A percentile compares a stretch with the other conserved stretches of the same genome.
These are phyloP conservation scores for Phanerochaete sordida DNA, from an alignment of 768 basidiomycete species.

Conservation along the genomic window DNA sequence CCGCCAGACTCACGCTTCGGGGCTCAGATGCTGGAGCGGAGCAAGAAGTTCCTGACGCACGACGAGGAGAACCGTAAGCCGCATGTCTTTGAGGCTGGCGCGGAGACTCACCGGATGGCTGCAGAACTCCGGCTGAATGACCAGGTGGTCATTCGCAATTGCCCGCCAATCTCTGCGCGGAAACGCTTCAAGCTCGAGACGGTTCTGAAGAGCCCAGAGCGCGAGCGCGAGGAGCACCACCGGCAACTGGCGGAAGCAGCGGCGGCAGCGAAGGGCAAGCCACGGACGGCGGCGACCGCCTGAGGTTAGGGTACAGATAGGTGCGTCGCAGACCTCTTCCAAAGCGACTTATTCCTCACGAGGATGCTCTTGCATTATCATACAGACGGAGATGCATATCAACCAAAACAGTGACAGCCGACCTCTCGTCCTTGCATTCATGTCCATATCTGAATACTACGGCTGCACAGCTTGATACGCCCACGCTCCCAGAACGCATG, in stretches of 20 bases:
- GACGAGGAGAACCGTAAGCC: conserved; percentile 68
- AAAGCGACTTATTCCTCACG: neutral
- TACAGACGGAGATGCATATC: no score
- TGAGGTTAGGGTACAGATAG: neutral
- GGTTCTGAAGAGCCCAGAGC: conserved; percentile 65
- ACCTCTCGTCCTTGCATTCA: neutral
- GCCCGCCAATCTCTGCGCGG: conserved; percentile 73
- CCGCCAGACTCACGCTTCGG: neutral
- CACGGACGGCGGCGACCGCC: neutral
- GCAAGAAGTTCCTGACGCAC: conserved; percentile 76
- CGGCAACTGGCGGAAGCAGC: conserved; percentile 13
- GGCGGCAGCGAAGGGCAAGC: neutral
- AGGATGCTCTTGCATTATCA: no score
- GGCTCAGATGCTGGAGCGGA: conserved; percentile 63
- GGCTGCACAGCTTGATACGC: neutral
- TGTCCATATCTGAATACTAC: neutral
- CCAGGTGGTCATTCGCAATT: conserved; percentile 74
- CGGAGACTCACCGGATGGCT: neutral
- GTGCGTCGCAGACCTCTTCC: neutral
- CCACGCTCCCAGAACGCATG: neutral
- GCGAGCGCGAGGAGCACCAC: conserved; percentile 33
- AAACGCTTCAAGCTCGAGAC: conserved; percentile 74
- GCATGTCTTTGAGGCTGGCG: neutral
- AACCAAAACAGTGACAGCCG: no score
- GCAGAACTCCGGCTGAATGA: conserved; percentile 66